Evolutionary conservation across 1,139 yeast genomes (phyloP).

Genomic region (Lodderomyces elongisporus): DNA sequence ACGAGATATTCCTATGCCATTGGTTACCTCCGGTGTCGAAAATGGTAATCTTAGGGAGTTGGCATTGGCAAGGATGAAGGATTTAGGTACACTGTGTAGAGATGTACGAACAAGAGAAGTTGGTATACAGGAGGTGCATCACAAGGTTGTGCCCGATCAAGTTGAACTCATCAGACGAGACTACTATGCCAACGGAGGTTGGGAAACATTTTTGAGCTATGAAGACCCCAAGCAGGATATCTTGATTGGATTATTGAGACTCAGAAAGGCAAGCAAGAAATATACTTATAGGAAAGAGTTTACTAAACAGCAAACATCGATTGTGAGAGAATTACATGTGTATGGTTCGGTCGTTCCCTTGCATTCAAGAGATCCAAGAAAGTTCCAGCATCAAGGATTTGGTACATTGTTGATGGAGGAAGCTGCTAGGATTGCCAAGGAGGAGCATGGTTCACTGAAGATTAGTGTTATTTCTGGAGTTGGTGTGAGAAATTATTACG

Average conservation of each 20-base stretch:
- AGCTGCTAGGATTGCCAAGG: slow-evolving; percentile 91
- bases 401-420: slow-evolving; percentile 98
- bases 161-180: slow-evolving; percentile 94
- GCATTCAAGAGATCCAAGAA: slow-evolving; percentile 96
- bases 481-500: slow-evolving; percentile 94
- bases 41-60: slow-evolving; percentile 94
- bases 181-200: slow-evolving; percentile 96
- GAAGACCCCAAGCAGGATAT: slow-evolving; percentile 98
- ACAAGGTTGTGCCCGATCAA: slow-evolving; percentile 95
- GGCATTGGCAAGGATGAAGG: slow-evolving; percentile 96
- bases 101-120: slow-evolving; percentile 99
- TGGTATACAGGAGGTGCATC: slow-evolving; percentile 97
- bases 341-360: slow-evolving; percentile 97
- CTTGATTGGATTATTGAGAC: slow-evolving; percentile 80
- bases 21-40: slow-evolving; percentile 96
- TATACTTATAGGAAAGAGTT: slow-evolving; percentile 90
- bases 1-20: slow-evolving; percentile 98
- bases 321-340: slow-evolving; percentile 93
- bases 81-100: slow-evolving; percentile 92
- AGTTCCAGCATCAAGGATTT: slow-evolving; percentile 98
- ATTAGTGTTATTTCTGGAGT: slow-evolving; percentile 95
- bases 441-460: slow-evolving; percentile 90
- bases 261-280: slow-evolving; percentile 84
- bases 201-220: slow-evolving; percentile 96
- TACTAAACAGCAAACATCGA: slow-evolving; percentile 76